Percentiles rank a stretch among this genome's conserved stretches.
Conservation (phyloP, 306 rosid genomes). For the Vicia faba region DNA sequence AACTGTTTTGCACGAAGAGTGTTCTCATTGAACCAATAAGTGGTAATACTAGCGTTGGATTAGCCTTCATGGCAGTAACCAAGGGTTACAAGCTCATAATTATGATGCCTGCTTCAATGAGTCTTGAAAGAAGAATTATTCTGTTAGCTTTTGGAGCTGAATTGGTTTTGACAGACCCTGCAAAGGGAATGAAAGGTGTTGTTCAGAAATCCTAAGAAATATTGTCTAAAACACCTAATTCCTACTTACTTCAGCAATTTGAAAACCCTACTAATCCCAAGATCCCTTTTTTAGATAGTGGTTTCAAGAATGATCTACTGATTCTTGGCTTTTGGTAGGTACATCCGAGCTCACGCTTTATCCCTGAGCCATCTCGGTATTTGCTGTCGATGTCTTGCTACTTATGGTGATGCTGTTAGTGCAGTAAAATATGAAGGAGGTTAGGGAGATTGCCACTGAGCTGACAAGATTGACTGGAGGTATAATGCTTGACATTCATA, state of each 20-base stretch:
- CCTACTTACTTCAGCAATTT: too few species aligned
- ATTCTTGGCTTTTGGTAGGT: too few species aligned
- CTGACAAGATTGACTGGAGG: slow-evolving; percentile 90
- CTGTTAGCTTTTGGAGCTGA: too few species aligned
- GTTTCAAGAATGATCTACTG: too few species aligned
- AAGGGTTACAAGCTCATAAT: too few species aligned
- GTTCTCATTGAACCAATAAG: slow-evolving; percentile 78
- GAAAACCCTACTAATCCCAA: slow-evolving; percentile 79
- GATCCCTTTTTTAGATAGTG: too few species aligned
- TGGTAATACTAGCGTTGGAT: slow-evolving; percentile 79
- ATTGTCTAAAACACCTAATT: slow-evolving; percentile 73
- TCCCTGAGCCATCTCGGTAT: slow-evolving; percentile 95
- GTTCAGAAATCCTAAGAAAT: too few species aligned
- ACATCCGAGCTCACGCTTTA: slow-evolving; percentile 96
- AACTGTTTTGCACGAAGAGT: slow-evolving; percentile 49
- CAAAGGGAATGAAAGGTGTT: too few species aligned
- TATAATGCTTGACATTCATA: slow-evolving; percentile 85
- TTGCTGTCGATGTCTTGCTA: slow-evolving; percentile 98
- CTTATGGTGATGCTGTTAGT: slow-evolving; percentile 97
- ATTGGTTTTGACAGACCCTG: too few species aligned
- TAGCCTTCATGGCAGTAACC: too few species aligned
- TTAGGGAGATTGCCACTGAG: slow-evolving; percentile 84
- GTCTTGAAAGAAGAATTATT: too few species aligned
- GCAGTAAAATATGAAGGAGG: slow-evolving; percentile 98
- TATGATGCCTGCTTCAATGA: too few species aligned